Base-by-base conservation (phyloP, 352 stramenopile genomes). In the Phytophthora europaea region DNA sequence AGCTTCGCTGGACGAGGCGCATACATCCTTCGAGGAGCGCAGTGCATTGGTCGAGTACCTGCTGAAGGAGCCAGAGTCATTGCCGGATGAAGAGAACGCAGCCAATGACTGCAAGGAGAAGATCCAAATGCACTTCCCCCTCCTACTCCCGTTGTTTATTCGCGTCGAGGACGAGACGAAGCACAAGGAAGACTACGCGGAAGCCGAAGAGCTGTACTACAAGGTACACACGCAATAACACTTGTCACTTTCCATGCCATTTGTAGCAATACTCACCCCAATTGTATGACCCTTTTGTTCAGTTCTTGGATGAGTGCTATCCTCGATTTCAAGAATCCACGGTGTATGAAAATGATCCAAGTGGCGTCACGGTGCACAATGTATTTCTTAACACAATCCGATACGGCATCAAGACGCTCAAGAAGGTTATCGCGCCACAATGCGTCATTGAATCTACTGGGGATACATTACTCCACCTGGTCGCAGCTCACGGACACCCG, bases 381-480 rank as follows among this genome's bases (percentile, higher is more conserved):
- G 58, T 77, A 8, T 84, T 85, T 34, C 59, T 88, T 3, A 70
- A 85, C 6, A 80, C 79, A 1, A 75, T 82, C 28, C 54, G 53
- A 13, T 43, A 73, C 36, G 79, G 79, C 10, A 65, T 85, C 16
- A 78, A 77, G 15, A 68, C 65, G 6, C 70, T 89, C 23, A 79
- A 80, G 50, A 84, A 77, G 28, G 64, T 84, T n/a, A 77, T 78
- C 26, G 76, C 73, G 4, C 70, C 74, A 0, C 76, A 89, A 38
- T 84, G 71, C 16, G 58, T 87, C 23, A 81, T 89, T 47, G 77
- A 85, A 45, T 76, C 68, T 10, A 89, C 82, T 3, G 79, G 82
- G 3, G 82, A 89, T 60, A 83, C 78, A 18, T 36, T 89, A 15
- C 67, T 89, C 2, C 82, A 89, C 59, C 65, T 89, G 15, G 53